Percentiles rank a stretch among this genome's conserved stretches.
phyloP scores from a whole-genome alignment of 768 basidiomycete species.

The Lentinula edodes region DNA sequence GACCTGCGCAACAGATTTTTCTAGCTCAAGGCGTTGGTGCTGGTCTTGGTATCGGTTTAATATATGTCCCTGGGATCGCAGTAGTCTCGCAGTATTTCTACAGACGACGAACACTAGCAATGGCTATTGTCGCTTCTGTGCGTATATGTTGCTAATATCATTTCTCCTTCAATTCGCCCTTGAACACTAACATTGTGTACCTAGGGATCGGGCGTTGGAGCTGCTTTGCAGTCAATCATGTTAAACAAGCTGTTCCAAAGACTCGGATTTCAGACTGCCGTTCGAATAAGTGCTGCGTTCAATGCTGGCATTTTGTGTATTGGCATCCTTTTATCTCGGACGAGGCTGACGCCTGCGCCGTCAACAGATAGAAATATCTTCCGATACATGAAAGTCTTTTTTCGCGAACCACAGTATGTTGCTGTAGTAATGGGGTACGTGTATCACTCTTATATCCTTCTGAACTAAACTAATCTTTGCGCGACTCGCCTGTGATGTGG shows the following conservation, averaged over 20 bases:
- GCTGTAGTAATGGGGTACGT: background rate
- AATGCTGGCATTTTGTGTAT: background rate
- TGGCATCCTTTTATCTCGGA: background rate
- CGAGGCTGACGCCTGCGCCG: background rate
- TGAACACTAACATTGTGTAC: background rate
- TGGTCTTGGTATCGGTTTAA: conserved; percentile 46
- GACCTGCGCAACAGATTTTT: background rate
- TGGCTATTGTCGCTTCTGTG: conserved; percentile 36
- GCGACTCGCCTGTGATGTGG: no score
- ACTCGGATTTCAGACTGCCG: conserved; percentile 27
- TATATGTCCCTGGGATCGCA: conserved; percentile 44
- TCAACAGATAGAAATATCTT: background rate
- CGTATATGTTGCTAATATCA: conserved; percentile 9
- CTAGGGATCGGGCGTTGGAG: conserved; percentile 13
- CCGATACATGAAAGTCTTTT: background rate
- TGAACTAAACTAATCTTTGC: no score
- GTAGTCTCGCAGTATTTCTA: conserved; percentile 42
- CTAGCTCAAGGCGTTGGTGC: conserved; percentile 38
- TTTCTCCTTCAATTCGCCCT: background rate
- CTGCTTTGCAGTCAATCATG: conserved; percentile 50
- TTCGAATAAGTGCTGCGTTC: conserved; percentile 1
- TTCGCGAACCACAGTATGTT: background rate
- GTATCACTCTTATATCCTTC: background rate
- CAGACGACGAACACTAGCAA: conserved; percentile 31
- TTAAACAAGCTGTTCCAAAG: conserved; percentile 39